A percentile compares a stretch with the other conserved stretches of the same genome.
Evolutionary conservation across 129 eudicot genomes (phyloP).

Genomic region (Gnaphalium uliginosum): DNA sequence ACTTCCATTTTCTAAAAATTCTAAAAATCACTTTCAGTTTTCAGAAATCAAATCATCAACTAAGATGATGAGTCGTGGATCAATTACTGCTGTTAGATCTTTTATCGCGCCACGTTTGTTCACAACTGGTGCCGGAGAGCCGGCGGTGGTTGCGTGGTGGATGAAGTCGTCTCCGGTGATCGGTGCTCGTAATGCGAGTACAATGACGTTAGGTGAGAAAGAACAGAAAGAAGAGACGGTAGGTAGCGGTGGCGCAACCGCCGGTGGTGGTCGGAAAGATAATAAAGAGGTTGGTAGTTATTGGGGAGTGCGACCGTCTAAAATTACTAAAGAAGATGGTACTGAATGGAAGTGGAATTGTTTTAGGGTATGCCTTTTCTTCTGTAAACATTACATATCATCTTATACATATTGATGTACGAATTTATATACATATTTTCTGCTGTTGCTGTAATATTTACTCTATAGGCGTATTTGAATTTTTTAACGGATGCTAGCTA

Average conservation of each 20-base stretch:
- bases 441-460: neutral
- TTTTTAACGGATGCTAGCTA: neutral
- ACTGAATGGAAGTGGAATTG: slow-evolving; percentile 84
- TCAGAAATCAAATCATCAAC: neutral
- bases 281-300: slow-evolving; percentile 55
- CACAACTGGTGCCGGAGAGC: slow-evolving; percentile 24
- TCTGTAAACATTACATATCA: neutral
- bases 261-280: slow-evolving; percentile 31
- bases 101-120: slow-evolving; percentile 43
- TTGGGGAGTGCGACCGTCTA: slow-evolving; percentile 75
- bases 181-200: slow-evolving; percentile 48
- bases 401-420: neutral
- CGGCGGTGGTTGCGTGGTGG: slow-evolving; percentile 52
- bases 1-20: neutral
- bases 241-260: slow-evolving; percentile 30
- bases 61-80: slow-evolving; percentile 64
- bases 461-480: too few relatives aligned
- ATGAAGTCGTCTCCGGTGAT: slow-evolving; percentile 32
- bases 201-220: slow-evolving; percentile 49
- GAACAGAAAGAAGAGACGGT: slow-evolving; percentile 33
- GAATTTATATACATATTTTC: neutral
- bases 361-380: slow-evolving; percentile 63
- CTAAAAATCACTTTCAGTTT: neutral
- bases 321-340: slow-evolving; percentile 71
- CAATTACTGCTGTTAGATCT: slow-evolving; percentile 49